Conservation (phyloP, 257 asterid genomes). For the Solanum corneliomulleri region DNA sequence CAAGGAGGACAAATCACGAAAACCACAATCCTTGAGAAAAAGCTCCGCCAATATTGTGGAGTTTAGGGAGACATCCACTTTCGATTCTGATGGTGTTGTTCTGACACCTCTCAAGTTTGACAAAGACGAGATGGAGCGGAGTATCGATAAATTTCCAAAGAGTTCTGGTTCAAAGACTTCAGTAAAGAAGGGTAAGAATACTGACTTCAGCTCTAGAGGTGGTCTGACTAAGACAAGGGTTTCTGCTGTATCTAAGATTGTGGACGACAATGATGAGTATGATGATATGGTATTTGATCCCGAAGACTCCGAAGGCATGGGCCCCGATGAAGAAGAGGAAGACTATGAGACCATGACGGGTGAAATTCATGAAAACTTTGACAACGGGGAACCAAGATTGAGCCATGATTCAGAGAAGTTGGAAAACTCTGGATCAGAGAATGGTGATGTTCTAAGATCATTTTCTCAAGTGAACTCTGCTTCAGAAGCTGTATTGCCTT, state of each 20-base stretch:
- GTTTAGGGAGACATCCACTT: constrained; percentile 25
- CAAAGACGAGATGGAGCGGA: not conserved
- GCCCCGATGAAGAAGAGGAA: constrained; percentile 38
- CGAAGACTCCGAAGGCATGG: constrained; percentile 33
- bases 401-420: constrained; percentile 21
- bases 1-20: constrained; percentile 64
- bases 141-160: constrained; percentile 14
- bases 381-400: constrained; percentile 10
- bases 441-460: constrained; percentile 23
- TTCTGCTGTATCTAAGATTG: constrained; percentile 23
- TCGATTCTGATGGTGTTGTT: constrained; percentile 41
- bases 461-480: constrained; percentile 49
- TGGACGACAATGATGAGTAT: constrained; percentile 29
- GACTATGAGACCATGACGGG: constrained; percentile 28
- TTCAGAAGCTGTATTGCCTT: constrained; percentile 40
- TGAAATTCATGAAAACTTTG: constrained; percentile 1
- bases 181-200: constrained; percentile 54
- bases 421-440: constrained; percentile 56
- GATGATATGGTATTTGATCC: constrained; percentile 40
- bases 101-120: constrained; percentile 25
- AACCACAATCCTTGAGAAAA: constrained; percentile 50
- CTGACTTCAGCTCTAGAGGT: constrained; percentile 36
- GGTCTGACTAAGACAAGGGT: constrained; percentile 33
- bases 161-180: constrained; percentile 38
- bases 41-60: constrained; percentile 41